These are phyloP conservation scores for Omphalotus guepiniiformis DNA, from an alignment of 768 basidiomycete genomes.

Conservation along the genomic window DNA sequence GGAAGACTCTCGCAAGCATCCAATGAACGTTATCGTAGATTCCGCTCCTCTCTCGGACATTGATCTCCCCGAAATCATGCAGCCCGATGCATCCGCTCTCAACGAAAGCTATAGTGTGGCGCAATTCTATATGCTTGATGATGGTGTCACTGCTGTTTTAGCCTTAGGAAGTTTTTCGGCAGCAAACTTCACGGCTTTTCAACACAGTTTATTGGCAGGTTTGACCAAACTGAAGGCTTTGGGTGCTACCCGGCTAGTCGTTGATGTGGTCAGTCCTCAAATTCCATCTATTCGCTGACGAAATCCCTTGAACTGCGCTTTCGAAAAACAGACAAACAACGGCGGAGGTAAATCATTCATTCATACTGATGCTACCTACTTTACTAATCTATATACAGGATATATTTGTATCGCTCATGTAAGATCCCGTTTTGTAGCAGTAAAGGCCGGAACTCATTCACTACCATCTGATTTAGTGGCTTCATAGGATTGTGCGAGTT, in stretches of 20 bases:
- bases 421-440: constrained; percentile 17
- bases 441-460: too few species aligned
- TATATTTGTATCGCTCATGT: constrained; percentile 62
- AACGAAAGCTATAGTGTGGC: constrained; percentile 46
- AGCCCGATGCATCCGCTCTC: constrained; percentile 34
- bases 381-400: constrained; percentile 13
- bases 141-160: constrained; percentile 50
- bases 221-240: constrained; percentile 39
- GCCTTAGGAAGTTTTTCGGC: constrained; percentile 58
- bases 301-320: background rate
- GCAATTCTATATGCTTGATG: constrained; percentile 51
- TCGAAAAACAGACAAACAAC: constrained; percentile 37
- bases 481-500: constrained; percentile 30
- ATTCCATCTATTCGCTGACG: background rate
- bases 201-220: constrained; percentile 40
- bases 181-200: constrained; percentile 36
- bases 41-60: constrained; percentile 36
- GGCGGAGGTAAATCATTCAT: constrained; percentile 30
- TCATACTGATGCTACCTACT: background rate
- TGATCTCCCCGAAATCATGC: constrained; percentile 32
- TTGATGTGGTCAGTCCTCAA: constrained; percentile 46
- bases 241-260: constrained; percentile 52
- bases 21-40: constrained; percentile 47
- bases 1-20: constrained; percentile 30
- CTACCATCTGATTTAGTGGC: too few species aligned